phyloP scores from a whole-genome alignment of 129 eudicot species.

The Mikania micrantha region DNA sequence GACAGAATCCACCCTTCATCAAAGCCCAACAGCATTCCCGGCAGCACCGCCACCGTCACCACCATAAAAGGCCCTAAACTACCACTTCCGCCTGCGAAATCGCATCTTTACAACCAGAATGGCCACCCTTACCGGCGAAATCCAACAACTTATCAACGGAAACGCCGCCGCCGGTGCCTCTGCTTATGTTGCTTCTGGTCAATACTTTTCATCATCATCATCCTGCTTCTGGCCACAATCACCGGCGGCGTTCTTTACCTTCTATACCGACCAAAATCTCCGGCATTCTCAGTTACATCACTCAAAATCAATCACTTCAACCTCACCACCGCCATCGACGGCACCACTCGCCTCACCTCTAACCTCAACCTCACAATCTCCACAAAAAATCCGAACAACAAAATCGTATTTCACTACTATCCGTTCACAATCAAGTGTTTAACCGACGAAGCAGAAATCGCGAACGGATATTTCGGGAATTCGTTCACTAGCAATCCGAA shows the following conservation, averaged over 20 bases:
- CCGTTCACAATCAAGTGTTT: slow-evolving; percentile 34
- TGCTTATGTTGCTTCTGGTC: slow-evolving; percentile 63
- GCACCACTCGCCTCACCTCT: slow-evolving; percentile 53
- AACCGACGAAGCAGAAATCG: slow-evolving; percentile 31
- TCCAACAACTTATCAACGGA: slow-evolving; percentile 20
- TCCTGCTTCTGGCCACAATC: slow-evolving; percentile 53
- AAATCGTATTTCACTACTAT: slow-evolving; percentile 35
- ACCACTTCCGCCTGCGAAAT: slow-evolving; percentile 38
- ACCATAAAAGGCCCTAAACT: slow-evolving; percentile 17
- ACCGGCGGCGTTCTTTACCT: slow-evolving; percentile 53
- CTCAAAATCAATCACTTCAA: slow-evolving; percentile 52
- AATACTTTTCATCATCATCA: slow-evolving; percentile 24
- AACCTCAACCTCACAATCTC: slow-evolving; percentile 60
- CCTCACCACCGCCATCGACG: slow-evolving; percentile 59
- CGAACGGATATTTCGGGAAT: slow-evolving; percentile 34
- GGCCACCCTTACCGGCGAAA: slow-evolving; percentile 50
- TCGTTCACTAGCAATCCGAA: slow-evolving; percentile 33
- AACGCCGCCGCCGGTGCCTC: slow-evolving; percentile 40
- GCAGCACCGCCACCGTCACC: slow-evolving; percentile 24
- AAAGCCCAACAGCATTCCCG: slow-evolving; percentile 54
- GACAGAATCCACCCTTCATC: slow-evolving; percentile 72
- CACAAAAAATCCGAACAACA: slow-evolving; percentile 63
- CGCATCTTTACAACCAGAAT: slow-evolving; percentile 47
- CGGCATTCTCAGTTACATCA: slow-evolving; percentile 53
- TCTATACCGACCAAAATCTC: slow-evolving; percentile 70